Evolutionary conservation across 164 flowering plant genomes (phyloP).

Genomic region (Vitis vinifera): ASM3070453v1 NC_081814.1:5033001-5033500

Average conservation of each 20-base stretch:
- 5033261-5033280: slow-evolving; percentile 26
- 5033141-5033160: no score
- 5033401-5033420: not conserved
- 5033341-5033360: slow-evolving; percentile 6
- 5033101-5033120: no score
- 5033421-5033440: not conserved
- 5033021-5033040: no score
- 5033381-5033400: not conserved
- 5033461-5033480: not conserved
- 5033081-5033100: no score
- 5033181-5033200: not conserved
- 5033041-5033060: no score
- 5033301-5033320: slow-evolving; percentile 20
- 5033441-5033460: not conserved
- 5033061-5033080: no score
- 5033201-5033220: no score
- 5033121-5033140: no score
- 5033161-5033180: no score
- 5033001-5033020: no score
- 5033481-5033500: not conserved
- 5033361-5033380: slow-evolving; percentile 5
- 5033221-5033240: no score
- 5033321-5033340: not conserved
- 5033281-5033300: slow-evolving; percentile 20
- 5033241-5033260: slow-evolving; percentile 14